Conservation (phyloP, 2,329 filamentous ascomycete genomes). For the Exophiala mesophila region DNA sequence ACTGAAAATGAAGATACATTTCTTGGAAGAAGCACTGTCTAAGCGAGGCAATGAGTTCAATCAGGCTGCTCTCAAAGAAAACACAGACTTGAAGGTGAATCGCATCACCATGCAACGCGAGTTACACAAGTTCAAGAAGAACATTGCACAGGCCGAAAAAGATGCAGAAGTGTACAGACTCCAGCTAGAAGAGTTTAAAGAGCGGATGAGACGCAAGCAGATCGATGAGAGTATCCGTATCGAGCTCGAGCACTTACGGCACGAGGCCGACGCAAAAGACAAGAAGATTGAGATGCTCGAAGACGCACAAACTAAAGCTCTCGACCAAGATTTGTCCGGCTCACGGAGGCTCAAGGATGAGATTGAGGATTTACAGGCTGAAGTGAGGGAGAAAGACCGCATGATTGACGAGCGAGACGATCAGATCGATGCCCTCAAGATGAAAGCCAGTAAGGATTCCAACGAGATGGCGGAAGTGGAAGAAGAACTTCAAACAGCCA, state of each 20-base stretch:
- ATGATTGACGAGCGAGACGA: constrained; percentile 69
- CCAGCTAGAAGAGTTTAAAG: constrained; percentile 76
- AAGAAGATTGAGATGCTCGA: constrained; percentile 52
- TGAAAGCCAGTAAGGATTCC: constrained; percentile 40
- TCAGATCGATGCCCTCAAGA: constrained; percentile 63
- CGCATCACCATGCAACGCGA: constrained; percentile 86
- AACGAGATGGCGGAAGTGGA: constrained; percentile 44
- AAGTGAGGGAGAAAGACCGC: constrained; percentile 70
- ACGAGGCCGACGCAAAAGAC: constrained; percentile 48
- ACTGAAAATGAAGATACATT: constrained; percentile 94
- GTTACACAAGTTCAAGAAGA: constrained; percentile 79
- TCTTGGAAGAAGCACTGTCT: constrained; percentile 81
- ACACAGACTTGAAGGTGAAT: constrained; percentile 92
- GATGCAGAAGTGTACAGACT: constrained; percentile 79
- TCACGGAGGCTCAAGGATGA: constrained; percentile 66
- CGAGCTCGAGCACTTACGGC: constrained; percentile 50
- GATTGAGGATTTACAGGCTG: constrained; percentile 69
- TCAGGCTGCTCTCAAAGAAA: constrained; percentile 83
- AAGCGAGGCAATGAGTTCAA: constrained; percentile 88
- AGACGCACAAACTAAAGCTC: constrained; percentile 53
- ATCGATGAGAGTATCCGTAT: constrained; percentile 65
- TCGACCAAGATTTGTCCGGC: constrained; percentile 52
- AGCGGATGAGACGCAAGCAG: constrained; percentile 72
- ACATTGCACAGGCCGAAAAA: constrained; percentile 72
- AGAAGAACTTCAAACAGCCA: constrained; percentile 45